These are phyloP conservation scores for Bipolaris sorokiniana DNA, from an alignment of 2,329 filamentous ascomycete genomes.

Conservation along the genomic window DNA sequence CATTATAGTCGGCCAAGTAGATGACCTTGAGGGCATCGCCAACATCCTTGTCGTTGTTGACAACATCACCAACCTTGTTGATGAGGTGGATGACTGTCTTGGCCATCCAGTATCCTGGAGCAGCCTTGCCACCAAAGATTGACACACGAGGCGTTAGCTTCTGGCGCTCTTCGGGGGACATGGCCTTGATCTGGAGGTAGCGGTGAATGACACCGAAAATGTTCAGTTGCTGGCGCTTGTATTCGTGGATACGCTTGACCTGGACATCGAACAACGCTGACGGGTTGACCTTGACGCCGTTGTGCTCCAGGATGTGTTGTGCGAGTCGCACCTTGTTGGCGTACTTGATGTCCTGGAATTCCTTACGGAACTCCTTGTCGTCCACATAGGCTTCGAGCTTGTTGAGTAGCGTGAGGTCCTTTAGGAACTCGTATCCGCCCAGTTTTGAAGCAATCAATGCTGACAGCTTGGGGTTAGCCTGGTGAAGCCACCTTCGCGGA, in stretches of 20 bases:
- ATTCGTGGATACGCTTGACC: slow-evolving; percentile 98
- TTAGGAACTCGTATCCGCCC: slow-evolving; percentile 83
- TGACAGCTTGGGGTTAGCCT: slow-evolving; percentile 91
- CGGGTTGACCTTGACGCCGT: slow-evolving; percentile 83
- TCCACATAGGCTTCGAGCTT: slow-evolving; percentile 83
- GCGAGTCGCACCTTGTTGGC: slow-evolving; percentile 93
- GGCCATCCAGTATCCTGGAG: slow-evolving; percentile 99
- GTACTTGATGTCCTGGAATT: slow-evolving; percentile 96
- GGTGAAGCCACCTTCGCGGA: slow-evolving; percentile 93
- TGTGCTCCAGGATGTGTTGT: slow-evolving; percentile 84
- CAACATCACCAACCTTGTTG: slow-evolving; percentile 86
- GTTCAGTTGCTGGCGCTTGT: slow-evolving; percentile 98
- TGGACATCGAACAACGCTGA: slow-evolving; percentile 92
- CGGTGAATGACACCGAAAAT: slow-evolving; percentile 97
- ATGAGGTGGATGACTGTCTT: slow-evolving; percentile 98
- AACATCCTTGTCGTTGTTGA: slow-evolving; percentile 91
- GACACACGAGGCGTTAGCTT: slow-evolving; percentile 87
- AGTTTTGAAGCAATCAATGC: slow-evolving; percentile 90
- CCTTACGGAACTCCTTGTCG: slow-evolving; percentile 87
- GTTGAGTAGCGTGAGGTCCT: slow-evolving; percentile 84
- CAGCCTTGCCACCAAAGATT: slow-evolving; percentile 97
- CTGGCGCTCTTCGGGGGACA: slow-evolving; percentile 83
- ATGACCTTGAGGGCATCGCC: slow-evolving; percentile 96
- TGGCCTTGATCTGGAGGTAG: slow-evolving; percentile 85
- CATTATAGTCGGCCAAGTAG: slow-evolving; percentile 98